phyloP scores from a whole-genome alignment of 352 stramenopile genomes.

The Globisporangium cylindrosporum region DNA sequence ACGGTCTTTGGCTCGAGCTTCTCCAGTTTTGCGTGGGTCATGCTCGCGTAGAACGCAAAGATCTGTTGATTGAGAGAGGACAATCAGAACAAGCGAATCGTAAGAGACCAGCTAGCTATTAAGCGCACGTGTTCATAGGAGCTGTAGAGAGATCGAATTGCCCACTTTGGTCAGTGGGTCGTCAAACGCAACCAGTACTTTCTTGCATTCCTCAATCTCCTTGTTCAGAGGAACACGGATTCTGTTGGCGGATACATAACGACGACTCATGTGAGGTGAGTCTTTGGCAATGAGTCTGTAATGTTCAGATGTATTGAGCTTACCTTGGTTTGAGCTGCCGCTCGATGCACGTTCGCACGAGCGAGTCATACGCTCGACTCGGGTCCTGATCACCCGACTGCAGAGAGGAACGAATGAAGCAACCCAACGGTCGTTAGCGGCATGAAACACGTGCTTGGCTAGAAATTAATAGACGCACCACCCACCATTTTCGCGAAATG shows the following conservation, averaged over 20 bases:
- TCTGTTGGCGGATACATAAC: slow-evolving; percentile 17
- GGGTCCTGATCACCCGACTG: slow-evolving; percentile 56
- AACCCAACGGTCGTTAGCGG: not conserved
- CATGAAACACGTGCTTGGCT: not conserved
- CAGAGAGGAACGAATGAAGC: not conserved
- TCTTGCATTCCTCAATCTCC: slow-evolving; percentile 68
- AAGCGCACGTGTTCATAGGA: no score
- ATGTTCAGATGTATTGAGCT: not conserved
- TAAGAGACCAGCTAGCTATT: no score
- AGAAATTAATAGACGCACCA: not conserved
- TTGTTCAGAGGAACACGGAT: slow-evolving; percentile 38
- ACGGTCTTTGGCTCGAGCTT: slow-evolving; percentile 61
- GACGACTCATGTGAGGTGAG: not conserved
- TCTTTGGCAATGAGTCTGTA: no score
- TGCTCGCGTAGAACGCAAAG: slow-evolving; percentile 51
- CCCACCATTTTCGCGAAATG: slow-evolving; percentile 70
- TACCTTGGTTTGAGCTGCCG: slow-evolving; percentile 59
- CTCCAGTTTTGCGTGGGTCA: slow-evolving; percentile 55
- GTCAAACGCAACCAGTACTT: slow-evolving; percentile 55
- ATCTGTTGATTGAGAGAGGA: slow-evolving; percentile 24
- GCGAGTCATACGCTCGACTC: slow-evolving; percentile 53
- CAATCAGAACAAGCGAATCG: not conserved
- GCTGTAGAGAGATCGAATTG: not conserved
- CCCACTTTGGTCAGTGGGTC: slow-evolving; percentile 54
- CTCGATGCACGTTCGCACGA: slow-evolving; percentile 64